A percentile compares a stretch with the other conserved stretches of the same genome.
Conservation (phyloP, 768 basidiomycete genomes). For the Phlebiopsis gigantea region DNA sequence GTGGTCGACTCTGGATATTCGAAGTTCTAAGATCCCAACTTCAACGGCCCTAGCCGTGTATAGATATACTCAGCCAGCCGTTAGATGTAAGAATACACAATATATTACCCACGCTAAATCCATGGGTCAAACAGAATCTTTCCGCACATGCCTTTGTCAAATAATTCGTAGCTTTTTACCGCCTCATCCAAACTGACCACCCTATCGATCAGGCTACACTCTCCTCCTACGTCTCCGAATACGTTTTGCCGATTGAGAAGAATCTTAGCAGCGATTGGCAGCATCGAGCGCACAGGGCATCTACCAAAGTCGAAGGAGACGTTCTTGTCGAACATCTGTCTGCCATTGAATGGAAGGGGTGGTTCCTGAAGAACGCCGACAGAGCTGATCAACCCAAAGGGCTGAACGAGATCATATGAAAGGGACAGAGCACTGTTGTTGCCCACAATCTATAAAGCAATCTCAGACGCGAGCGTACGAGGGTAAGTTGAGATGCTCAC, state of each 20-base stretch:
- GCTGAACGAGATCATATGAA: conserved; percentile 64
- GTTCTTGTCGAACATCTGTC: conserved; percentile 69
- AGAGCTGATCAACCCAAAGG: conserved; percentile 71
- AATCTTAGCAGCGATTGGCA: conserved; percentile 65
- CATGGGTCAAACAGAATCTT: conserved; percentile 78
- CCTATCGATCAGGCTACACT: conserved; percentile 59
- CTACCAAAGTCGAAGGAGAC: conserved; percentile 77
- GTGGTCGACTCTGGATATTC: too few species aligned
- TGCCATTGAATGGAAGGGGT: conserved; percentile 49
- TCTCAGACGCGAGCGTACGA: not conserved
- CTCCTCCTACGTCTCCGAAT: conserved; percentile 64
- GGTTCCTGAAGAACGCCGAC: conserved; percentile 65
- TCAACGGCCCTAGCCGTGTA: too few species aligned
- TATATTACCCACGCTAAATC: too few species aligned
- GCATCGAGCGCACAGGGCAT: conserved; percentile 75
- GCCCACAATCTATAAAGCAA: conserved; percentile 54
- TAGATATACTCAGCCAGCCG: too few species aligned
- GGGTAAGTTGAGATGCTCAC: conserved; percentile 30
- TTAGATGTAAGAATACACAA: too few species aligned
- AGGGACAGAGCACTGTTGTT: conserved; percentile 57
- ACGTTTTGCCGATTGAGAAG: conserved; percentile 67
- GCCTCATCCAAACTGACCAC: conserved; percentile 59
- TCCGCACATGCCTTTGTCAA: conserved; percentile 68
- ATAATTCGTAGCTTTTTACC: conserved; percentile 52
- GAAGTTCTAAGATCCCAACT: too few species aligned